A percentile compares a stretch with the other conserved stretches of the same genome.
Conservation (phyloP, 225 moss, liverwort and hornwort species). For the Rhytidiadelphus loreus region DNA sequence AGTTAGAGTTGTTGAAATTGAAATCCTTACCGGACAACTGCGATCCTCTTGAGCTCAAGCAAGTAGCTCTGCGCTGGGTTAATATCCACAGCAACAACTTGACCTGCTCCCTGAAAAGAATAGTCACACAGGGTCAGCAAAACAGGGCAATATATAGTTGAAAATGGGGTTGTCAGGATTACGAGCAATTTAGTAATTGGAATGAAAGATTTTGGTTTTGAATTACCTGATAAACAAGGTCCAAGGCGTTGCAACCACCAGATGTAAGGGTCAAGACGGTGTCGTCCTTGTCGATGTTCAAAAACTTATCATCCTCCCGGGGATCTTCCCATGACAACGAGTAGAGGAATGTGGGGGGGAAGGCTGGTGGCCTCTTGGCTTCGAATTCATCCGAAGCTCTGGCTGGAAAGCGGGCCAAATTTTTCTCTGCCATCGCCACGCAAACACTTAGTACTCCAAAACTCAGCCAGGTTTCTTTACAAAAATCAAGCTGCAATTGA, state of each 20-base stretch:
- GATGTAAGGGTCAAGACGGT: slow-evolving; percentile 90
- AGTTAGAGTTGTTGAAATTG: background rate
- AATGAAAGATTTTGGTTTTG: background rate
- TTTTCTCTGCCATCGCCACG: slow-evolving; percentile 30
- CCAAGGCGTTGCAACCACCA: slow-evolving; percentile 95
- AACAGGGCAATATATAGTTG: background rate
- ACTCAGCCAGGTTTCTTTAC: background rate
- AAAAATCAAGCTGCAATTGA: background rate
- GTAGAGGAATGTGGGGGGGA: slow-evolving; percentile 92
- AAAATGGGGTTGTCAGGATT: background rate
- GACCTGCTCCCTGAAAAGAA: slow-evolving; percentile 67
- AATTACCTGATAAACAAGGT: slow-evolving; percentile 68
- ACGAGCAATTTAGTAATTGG: background rate
- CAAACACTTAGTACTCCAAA: background rate
- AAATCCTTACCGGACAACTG: slow-evolving; percentile 48
- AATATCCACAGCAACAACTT: slow-evolving; percentile 94
- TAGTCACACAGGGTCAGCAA: background rate
- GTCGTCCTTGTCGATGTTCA: slow-evolving; percentile 65
- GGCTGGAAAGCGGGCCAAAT: slow-evolving; percentile 69
- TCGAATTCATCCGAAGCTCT: slow-evolving; percentile 94
- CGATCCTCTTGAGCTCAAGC: slow-evolving; percentile 78
- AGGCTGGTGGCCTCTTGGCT: slow-evolving; percentile 74
- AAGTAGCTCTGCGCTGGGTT: slow-evolving; percentile 98
- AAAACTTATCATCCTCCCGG: slow-evolving; percentile 84
- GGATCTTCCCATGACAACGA: slow-evolving; percentile 99